phyloP scores from a whole-genome alignment of 371 early-diverging fungal species.

The Syncephalastrum sp. region DNA sequence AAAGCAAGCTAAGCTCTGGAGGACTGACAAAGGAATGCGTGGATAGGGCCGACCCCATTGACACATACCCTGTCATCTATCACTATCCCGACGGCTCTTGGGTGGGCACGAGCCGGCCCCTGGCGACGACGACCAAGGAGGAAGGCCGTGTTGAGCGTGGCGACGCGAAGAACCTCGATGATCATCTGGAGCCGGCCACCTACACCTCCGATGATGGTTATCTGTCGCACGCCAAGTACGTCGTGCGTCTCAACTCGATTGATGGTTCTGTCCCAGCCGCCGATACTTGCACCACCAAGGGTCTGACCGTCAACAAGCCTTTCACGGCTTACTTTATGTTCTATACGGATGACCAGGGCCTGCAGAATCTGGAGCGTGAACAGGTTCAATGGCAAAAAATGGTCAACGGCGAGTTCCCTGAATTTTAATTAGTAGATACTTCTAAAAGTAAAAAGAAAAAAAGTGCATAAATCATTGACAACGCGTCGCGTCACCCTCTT shows the following conservation, averaged over 20 bases:
- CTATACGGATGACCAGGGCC: constrained; percentile 31
- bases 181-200: constrained; percentile 25
- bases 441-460: constrained; percentile 1
- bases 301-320: constrained; percentile 30
- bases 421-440: no score
- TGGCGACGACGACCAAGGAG: constrained; percentile 34
- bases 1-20: not conserved
- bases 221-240: constrained; percentile 37
- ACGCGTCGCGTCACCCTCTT: constrained; percentile 1
- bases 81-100: constrained; percentile 43
- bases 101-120: constrained; percentile 31
- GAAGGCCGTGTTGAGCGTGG: constrained; percentile 33
- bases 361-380: constrained; percentile 13
- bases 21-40: not conserved
- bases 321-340: constrained; percentile 42
- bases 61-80: constrained; percentile 32
- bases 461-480: not conserved
- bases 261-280: constrained; percentile 33
- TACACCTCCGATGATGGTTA: constrained; percentile 35
- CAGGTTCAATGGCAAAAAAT: constrained; percentile 26
- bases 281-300: constrained; percentile 33
- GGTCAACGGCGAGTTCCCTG: constrained; percentile 10
- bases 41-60: constrained; percentile 30
- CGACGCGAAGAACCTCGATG: constrained; percentile 33
- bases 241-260: constrained; percentile 31